Evolutionary conservation across 805 yeast genomes (phyloP).

Genomic region (Candida taoyuanica): DNA sequence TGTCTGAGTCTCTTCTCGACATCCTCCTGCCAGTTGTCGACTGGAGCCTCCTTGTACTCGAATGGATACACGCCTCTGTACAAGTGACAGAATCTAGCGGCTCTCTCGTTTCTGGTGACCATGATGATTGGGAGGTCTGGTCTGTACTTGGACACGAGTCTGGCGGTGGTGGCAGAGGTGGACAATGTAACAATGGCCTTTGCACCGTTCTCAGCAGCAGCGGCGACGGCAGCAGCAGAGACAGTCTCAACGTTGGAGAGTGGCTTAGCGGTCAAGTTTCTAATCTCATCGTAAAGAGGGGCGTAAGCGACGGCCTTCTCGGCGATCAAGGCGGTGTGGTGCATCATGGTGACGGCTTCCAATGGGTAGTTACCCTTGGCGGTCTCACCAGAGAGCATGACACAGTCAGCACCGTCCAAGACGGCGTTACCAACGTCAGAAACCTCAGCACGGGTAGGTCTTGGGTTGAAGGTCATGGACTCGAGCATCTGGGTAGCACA

Average conservation of each 20-base stretch:
- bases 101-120: slow-evolving; percentile 92
- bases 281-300: slow-evolving; percentile 79
- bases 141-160: slow-evolving; percentile 95
- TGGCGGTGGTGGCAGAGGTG: slow-evolving; percentile 92
- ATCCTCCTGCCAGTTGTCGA: slow-evolving; percentile 90
- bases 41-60: slow-evolving; percentile 57
- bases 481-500: slow-evolving; percentile 99
- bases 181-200: slow-evolving; percentile 96
- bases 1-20: slow-evolving; percentile 91
- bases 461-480: slow-evolving; percentile 99
- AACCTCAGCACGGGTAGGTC: slow-evolving; percentile 99
- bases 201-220: slow-evolving; percentile 93
- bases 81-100: slow-evolving; percentile 94
- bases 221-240: slow-evolving; percentile 95
- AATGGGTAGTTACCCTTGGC: slow-evolving; percentile 99
- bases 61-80: slow-evolving; percentile 99
- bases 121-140: slow-evolving; percentile 95
- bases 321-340: slow-evolving; percentile 92
- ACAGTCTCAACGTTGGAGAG: slow-evolving; percentile 93
- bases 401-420: slow-evolving; percentile 99
- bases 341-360: slow-evolving; percentile 98
- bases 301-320: slow-evolving; percentile 94
- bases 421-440: slow-evolving; percentile 99
- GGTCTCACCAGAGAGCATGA: slow-evolving; percentile 98
- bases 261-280: slow-evolving; percentile 81